Conservation (phyloP, 2,329 filamentous ascomycete species). For the Bertia moriformis region DNA sequence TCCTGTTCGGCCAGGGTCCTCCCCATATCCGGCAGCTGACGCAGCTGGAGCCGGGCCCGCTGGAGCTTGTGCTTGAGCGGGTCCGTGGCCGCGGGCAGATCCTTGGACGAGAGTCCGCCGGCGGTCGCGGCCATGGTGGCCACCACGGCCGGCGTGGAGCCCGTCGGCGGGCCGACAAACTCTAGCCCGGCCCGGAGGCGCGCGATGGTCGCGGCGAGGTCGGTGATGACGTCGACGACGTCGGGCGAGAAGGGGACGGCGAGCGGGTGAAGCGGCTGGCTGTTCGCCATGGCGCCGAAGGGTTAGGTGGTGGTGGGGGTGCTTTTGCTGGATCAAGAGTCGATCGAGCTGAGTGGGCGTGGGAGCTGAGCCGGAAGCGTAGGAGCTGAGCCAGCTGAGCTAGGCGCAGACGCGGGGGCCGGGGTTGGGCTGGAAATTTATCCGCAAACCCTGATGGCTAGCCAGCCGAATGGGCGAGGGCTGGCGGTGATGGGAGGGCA, state of each 20-base stretch:
- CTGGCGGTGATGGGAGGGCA: no score
- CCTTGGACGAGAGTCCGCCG: constrained; percentile 40
- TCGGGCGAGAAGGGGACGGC: constrained; percentile 59
- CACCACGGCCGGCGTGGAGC: no score
- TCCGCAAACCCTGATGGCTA: no score
- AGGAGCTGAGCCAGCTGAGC: no score
- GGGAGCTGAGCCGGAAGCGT: no score
- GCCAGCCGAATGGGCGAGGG: no score
- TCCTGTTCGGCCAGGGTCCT: constrained; percentile 55
- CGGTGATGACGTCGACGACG: constrained; percentile 71
- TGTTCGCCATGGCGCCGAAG: constrained; percentile 5
- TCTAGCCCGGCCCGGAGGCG: constrained; percentile 44
- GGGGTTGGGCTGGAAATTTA: no score
- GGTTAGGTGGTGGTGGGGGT: no score
- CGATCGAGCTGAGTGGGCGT: no score
- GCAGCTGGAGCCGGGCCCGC: constrained; percentile 55
- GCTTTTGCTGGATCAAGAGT: no score
- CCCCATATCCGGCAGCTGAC: constrained; percentile 54
- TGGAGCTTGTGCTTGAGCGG: constrained; percentile 72
- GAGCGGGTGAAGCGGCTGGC: constrained; percentile 23
- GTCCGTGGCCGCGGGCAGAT: constrained; percentile 66
- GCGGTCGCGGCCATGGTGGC: constrained; percentile 11
- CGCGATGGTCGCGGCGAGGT: constrained; percentile 64
- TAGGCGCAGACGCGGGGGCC: no score
- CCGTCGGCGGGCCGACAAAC: constrained; percentile 17